A percentile compares a stretch with the other conserved stretches of the same genome.
phyloP scores from a whole-genome alignment of 305 asterid genomes.

The Fraxinus xanthoxyloides region DNA sequence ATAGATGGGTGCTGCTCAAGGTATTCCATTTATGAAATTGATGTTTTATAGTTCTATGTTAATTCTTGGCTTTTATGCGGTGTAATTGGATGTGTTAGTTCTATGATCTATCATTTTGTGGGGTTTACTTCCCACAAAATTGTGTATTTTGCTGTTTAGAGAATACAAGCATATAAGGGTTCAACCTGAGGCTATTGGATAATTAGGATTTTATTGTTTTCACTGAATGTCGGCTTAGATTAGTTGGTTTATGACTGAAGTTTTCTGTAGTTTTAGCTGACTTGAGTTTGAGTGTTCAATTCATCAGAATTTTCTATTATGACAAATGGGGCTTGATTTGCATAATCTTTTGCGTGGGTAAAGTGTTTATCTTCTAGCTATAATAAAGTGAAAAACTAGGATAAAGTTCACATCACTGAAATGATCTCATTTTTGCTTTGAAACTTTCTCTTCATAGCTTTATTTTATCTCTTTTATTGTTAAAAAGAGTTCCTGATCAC shows the following conservation, averaged over 20 bases:
- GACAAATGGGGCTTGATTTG: not conserved
- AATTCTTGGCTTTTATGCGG: not conserved
- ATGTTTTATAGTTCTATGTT: not conserved
- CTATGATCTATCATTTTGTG: not conserved
- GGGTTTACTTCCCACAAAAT: not conserved
- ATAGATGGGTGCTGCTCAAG: constrained; percentile 62
- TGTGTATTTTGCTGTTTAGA: not conserved
- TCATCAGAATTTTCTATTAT: not conserved
- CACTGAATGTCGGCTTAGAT: not conserved
- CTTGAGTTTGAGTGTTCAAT: not conserved
- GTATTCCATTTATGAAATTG: constrained; percentile 27
- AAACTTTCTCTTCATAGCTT: not conserved
- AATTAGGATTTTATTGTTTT: not conserved
- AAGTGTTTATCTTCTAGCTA: not conserved
- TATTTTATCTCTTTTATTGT: not conserved
- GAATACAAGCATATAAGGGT: not conserved
- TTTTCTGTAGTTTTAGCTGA: not conserved
- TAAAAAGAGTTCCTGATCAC: not conserved
- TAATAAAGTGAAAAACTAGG: not conserved
- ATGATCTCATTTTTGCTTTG: not conserved
- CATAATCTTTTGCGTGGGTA: too few species aligned
- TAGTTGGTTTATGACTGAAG: not conserved
- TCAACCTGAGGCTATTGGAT: not conserved
- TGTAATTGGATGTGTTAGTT: not conserved
- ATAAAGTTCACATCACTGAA: not conserved